Evolutionary conservation across 23 red algal genomes (phyloP).

Genomic region (Gracilaria gracilis): DNA sequence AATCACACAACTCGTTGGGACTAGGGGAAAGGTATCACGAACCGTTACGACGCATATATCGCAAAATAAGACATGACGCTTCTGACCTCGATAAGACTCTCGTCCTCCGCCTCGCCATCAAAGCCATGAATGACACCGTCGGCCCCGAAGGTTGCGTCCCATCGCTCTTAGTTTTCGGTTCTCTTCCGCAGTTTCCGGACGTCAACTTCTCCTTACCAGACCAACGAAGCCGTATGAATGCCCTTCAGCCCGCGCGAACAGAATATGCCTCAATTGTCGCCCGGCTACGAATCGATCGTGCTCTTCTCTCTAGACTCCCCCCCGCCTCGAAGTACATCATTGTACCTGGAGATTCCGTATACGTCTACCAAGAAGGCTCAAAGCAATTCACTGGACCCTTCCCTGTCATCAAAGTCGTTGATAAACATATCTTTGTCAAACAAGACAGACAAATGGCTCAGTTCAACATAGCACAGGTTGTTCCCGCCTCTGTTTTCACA

Average conservation of each 20-base stretch:
- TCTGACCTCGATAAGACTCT: background rate
- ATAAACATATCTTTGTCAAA: constrained; percentile 16
- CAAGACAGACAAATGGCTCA: constrained; percentile 30
- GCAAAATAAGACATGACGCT: constrained; percentile 1
- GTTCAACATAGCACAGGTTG: constrained; percentile 11
- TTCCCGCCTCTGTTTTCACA: constrained; percentile 37
- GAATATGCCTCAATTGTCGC: constrained; percentile 36
- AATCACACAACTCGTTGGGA: background rate
- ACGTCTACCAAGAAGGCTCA: background rate
- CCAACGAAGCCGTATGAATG: background rate
- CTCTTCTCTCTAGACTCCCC: background rate
- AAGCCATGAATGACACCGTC: constrained; percentile 50
- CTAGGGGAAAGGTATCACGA: constrained; percentile 41
- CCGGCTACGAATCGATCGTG: background rate
- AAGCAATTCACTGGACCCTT: constrained; percentile 28
- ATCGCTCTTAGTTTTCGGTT: constrained; percentile 24
- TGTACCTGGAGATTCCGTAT: background rate
- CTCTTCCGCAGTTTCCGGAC: background rate
- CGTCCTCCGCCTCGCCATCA: constrained; percentile 1
- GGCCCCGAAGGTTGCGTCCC: constrained; percentile 32
- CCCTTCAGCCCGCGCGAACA: background rate
- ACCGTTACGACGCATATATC: background rate
- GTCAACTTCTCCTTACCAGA: background rate
- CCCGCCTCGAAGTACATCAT: constrained; percentile 10
- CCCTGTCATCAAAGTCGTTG: background rate